These are phyloP conservation scores for Fraxinus sp. DNA, from an alignment of 305 asterid species.

Conservation along the genomic window DNA sequence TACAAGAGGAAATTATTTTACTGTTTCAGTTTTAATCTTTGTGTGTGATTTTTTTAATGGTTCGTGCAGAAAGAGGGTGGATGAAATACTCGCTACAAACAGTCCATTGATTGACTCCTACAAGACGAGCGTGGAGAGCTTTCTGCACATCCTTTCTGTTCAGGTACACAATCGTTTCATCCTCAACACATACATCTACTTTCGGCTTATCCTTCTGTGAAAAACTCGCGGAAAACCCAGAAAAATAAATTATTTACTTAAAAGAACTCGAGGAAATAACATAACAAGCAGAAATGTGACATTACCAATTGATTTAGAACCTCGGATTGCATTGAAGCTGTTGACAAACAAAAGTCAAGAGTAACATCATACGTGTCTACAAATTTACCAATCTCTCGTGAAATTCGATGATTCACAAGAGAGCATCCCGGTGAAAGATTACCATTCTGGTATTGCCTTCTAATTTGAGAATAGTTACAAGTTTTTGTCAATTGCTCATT, in stretches of 20 bases:
- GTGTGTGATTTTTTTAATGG: neutral
- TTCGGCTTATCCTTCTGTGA: slow-evolving; percentile 40
- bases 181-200: slow-evolving; percentile 66
- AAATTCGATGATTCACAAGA: slow-evolving; percentile 32
- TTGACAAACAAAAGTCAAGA: slow-evolving; percentile 54
- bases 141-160: slow-evolving; percentile 68
- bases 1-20: neutral
- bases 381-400: slow-evolving; percentile 42
- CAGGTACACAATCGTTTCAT: slow-evolving; percentile 51
- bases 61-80: neutral
- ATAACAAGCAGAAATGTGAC: neutral
- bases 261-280: neutral
- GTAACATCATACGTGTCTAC: slow-evolving; percentile 51
- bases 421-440: slow-evolving; percentile 40
- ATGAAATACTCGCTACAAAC: slow-evolving; percentile 68
- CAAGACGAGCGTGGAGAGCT: slow-evolving; percentile 74
- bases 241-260: neutral
- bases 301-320: slow-evolving; percentile 39
- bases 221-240: neutral
- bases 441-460: slow-evolving; percentile 36
- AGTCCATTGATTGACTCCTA: slow-evolving; percentile 64
- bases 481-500: slow-evolving; percentile 31
- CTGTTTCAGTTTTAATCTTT: neutral
- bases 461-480: slow-evolving; percentile 49
- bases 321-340: slow-evolving; percentile 42